Conservation (phyloP, 2,329 filamentous ascomycete genomes). For the Canariomyces notabilis region DNA sequence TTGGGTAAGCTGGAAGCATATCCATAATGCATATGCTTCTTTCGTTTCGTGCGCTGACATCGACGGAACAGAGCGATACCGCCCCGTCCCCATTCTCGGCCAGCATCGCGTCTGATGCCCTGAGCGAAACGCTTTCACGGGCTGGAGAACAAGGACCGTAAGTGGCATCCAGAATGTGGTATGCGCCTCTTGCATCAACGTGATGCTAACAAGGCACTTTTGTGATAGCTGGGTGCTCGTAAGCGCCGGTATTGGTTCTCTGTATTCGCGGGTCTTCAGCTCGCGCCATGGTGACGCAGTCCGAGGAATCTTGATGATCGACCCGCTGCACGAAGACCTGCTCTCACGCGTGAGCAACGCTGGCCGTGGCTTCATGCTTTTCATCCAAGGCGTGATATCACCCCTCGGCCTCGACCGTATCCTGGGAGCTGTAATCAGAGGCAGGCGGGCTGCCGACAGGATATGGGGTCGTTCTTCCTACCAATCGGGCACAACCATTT, state of each 20-base stretch:
- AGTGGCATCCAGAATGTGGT: not conserved
- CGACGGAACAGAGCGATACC: conserved; percentile 59
- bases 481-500: conserved; percentile 78
- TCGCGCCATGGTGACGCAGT: conserved; percentile 73
- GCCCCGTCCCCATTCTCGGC: conserved; percentile 90
- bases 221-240: conserved; percentile 68
- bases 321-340: conserved; percentile 84
- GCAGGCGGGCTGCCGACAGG: conserved; percentile 74
- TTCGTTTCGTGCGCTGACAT: not conserved
- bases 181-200: not conserved
- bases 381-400: conserved; percentile 79
- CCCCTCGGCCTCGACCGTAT: conserved; percentile 81
- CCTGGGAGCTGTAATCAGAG: conserved; percentile 73
- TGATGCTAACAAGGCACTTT: not conserved
- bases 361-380: conserved; percentile 73
- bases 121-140: conserved; percentile 78
- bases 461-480: conserved; percentile 76
- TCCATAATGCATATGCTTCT: not conserved
- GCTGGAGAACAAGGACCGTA: conserved; percentile 74
- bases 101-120: conserved; percentile 82
- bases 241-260: conserved; percentile 78
- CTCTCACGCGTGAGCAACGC: conserved; percentile 63
- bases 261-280: conserved; percentile 89
- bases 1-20: conserved; percentile 46
- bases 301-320: conserved; percentile 75